These are phyloP conservation scores for Hypoxylon rickii DNA, from an alignment of 495 filamentous ascomycete genomes.

Conservation along the genomic window DNA sequence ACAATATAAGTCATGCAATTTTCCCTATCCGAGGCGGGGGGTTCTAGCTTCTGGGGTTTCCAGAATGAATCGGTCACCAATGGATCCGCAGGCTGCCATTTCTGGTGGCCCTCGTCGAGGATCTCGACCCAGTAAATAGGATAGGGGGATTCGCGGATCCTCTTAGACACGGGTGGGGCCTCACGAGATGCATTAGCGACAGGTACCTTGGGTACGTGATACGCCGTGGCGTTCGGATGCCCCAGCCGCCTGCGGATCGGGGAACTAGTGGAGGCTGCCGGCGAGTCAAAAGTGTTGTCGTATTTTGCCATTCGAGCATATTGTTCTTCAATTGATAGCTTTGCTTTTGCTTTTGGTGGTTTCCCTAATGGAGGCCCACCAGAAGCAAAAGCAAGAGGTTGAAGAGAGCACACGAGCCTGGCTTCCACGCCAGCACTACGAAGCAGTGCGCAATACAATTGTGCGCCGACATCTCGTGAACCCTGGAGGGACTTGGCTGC, in stretches of 20 bases:
- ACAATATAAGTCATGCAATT: constrained; percentile 84
- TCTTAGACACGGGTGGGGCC: constrained; percentile 39
- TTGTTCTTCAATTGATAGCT: constrained; percentile 35
- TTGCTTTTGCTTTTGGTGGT: constrained; percentile 40
- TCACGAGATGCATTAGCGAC: constrained; percentile 31
- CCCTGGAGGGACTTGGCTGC: constrained; percentile 69
- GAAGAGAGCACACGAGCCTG: constrained; percentile 91
- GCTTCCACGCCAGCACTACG: constrained; percentile 77
- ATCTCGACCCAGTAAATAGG: constrained; percentile 95
- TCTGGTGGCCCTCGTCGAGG: constrained; percentile 79
- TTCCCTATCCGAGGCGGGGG: constrained; percentile 70
- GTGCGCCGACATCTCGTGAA: constrained; percentile 86
- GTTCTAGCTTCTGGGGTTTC: constrained; percentile 75
- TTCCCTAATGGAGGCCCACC: constrained; percentile 55
- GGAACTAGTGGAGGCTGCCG: constrained; percentile 15
- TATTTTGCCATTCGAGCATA: constrained; percentile 41
- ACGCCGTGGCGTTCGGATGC: constrained; percentile 48
- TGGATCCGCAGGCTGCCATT: constrained; percentile 89
- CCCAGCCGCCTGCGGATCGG: constrained; percentile 46
- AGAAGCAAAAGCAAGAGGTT: constrained; percentile 74
- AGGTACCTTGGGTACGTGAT: constrained; percentile 38
- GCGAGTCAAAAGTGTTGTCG: constrained; percentile 27
- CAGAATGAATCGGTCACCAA: constrained; percentile 76
- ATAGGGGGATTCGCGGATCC: constrained; percentile 65
- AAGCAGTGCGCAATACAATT: constrained; percentile 86